phyloP scores from a whole-genome alignment of 768 basidiomycete species.

The Termitomyces sp. region DNA sequence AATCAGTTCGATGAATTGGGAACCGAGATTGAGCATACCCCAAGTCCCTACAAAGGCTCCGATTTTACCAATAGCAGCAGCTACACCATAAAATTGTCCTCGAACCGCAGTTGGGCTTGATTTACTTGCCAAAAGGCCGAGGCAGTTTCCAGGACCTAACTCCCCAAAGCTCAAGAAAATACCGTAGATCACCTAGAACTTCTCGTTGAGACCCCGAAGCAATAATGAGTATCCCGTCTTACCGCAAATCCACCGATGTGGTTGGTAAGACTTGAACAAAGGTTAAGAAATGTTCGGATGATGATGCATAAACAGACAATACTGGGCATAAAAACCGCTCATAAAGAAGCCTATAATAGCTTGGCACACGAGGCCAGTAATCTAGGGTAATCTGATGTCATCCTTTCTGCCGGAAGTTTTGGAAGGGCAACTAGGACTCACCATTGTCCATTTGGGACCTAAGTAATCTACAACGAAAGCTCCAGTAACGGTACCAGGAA shows the following conservation, averaged over 20 bases:
- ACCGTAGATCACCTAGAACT: slow-evolving; percentile 70
- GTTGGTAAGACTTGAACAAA: slow-evolving; percentile 38
- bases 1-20: neutral
- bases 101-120: slow-evolving; percentile 80
- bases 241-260: slow-evolving; percentile 76
- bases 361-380: slow-evolving; percentile 60
- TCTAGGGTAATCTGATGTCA: slow-evolving; percentile 30
- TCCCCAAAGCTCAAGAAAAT: slow-evolving; percentile 90
- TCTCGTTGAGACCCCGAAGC: neutral
- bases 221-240: slow-evolving; percentile 15
- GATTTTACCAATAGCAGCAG: slow-evolving; percentile 81
- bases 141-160: slow-evolving; percentile 81
- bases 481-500: slow-evolving; percentile 54
- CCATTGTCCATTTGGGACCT: slow-evolving; percentile 75
- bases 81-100: slow-evolving; percentile 81
- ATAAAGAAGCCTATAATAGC: slow-evolving; percentile 83
- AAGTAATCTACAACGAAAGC: slow-evolving; percentile 73
- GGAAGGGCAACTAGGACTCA: slow-evolving; percentile 17
- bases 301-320: slow-evolving; percentile 9
- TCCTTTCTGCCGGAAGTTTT: no score
- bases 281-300: neutral
- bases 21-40: slow-evolving; percentile 36
- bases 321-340: slow-evolving; percentile 70
- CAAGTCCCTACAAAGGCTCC: slow-evolving; percentile 83
- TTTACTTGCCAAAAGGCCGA: slow-evolving; percentile 84